Base-by-base conservation (phyloP, 1,284 basidiomycete species). In the Abortiporus biennis region DNA sequence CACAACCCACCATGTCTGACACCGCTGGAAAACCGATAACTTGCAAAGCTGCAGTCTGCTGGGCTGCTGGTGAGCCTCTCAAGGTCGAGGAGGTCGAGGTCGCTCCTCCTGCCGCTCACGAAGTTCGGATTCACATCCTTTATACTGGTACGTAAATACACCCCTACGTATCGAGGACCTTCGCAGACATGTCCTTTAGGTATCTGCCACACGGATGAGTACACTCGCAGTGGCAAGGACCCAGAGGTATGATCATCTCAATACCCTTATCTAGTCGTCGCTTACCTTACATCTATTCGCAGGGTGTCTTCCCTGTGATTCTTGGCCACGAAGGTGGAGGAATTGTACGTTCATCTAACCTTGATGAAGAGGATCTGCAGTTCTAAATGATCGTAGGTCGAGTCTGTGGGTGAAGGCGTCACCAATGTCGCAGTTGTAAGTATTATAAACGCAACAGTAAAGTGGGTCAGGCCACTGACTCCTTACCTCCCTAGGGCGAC, bases 151-250 rank as follows among this genome's bases (percentile, higher is more conserved):
- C 51, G 74, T 65, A n/a, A n/a, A n/a, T n/a, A n/a, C n/a, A n/a
- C n/a, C n/a, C n/a, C n/a, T n/a, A n/a, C n/a, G n/a, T n/a, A n/a
- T n/a, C n/a, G n/a, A n/a, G n/a, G n/a, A n/a, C n/a, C n/a, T n/a
- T n/a, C n/a, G n/a, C n/a, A n/a, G 9, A 39, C 20, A 33, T 48
- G 42, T 42, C 24, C 22, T 39, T 11, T n/a, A 76, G 92, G 94
- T 54, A 87, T 99, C 62, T 99, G 96, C 70, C 95, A 99, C 68
- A 99, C 96, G 61, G 94, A 97, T 59, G 91, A 92, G 62, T 97
- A 95, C 72, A 95, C 93, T 45, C 85, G 95, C 59, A 95, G 92
- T 57, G 95, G 96, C 48, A 87, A 89, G 63, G 95, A 99, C 64
- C 84, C 94, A 30, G 95, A 99, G 76, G 85, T 84, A 58, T 36